Percentiles rank a stretch among this genome's conserved stretches.
phyloP scores from a whole-genome alignment of 495 filamentous ascomycete species.

The Hypoxylon subgilvum region DNA sequence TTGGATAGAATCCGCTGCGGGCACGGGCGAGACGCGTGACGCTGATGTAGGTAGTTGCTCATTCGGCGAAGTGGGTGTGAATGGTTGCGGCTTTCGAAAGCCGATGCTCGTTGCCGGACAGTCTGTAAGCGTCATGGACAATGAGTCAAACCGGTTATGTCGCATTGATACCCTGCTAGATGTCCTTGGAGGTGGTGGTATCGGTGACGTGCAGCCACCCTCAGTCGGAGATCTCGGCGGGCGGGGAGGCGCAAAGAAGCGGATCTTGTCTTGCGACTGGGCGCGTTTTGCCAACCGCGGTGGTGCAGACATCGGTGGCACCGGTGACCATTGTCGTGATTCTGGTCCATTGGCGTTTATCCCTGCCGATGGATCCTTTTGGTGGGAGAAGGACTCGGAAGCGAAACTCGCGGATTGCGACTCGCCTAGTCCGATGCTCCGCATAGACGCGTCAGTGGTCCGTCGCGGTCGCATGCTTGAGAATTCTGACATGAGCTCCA shows the following conservation, averaged over 20 bases:
- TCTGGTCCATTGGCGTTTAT: slow-evolving; percentile 16
- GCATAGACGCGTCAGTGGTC: slow-evolving; percentile 60
- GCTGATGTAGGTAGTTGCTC: slow-evolving; percentile 34
- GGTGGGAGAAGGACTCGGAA: slow-evolving; percentile 53
- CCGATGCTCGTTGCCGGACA: slow-evolving; percentile 47
- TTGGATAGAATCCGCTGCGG: slow-evolving; percentile 38
- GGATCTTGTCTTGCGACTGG: slow-evolving; percentile 57
- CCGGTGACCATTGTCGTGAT: slow-evolving; percentile 21
- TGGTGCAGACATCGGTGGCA: slow-evolving; percentile 24
- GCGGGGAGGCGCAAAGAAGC: slow-evolving; percentile 52
- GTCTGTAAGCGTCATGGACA: slow-evolving; percentile 41
- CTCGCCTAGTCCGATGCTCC: slow-evolving; percentile 68
- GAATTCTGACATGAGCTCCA: slow-evolving; percentile 70
- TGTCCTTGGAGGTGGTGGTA: slow-evolving; percentile 52
- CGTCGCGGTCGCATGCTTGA: slow-evolving; percentile 71
- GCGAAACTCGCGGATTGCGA: slow-evolving; percentile 69
- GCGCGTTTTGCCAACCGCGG: slow-evolving; percentile 46
- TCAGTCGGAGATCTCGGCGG: slow-evolving; percentile 56
- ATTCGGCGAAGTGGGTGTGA: slow-evolving; percentile 37
- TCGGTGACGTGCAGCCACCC: slow-evolving; percentile 34
- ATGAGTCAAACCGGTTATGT: slow-evolving; percentile 50
- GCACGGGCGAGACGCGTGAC: slow-evolving; percentile 35
- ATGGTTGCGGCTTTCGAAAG: slow-evolving; percentile 51
- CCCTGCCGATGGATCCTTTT: slow-evolving; percentile 37
- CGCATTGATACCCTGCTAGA: slow-evolving; percentile 56